A percentile compares a stretch with the other conserved stretches of the same genome.
phyloP scores from a whole-genome alignment of 1,284 basidiomycete genomes.

The Singerocomus inundabilis region DNA sequence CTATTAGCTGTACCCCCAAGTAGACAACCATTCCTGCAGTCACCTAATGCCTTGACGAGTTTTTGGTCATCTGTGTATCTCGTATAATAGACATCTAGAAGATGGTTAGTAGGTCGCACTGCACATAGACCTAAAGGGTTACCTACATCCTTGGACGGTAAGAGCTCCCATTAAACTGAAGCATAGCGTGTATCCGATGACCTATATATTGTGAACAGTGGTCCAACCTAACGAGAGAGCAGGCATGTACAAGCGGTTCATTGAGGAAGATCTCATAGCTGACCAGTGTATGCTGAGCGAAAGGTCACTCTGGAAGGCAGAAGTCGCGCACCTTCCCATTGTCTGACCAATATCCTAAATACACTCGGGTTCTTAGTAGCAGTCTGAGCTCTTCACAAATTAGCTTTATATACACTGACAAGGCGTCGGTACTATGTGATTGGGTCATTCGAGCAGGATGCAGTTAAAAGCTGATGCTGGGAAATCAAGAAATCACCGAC shows the following conservation, averaged over 20 bases:
- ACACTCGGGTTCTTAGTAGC: neutral
- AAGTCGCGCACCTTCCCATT: too few relatives aligned
- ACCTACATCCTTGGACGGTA: neutral
- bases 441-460: neutral
- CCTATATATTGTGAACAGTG: neutral
- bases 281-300: too few relatives aligned
- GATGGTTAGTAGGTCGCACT: neutral
- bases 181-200: neutral
- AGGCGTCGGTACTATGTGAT: neutral
- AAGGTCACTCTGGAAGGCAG: too few relatives aligned
- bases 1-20: neutral
- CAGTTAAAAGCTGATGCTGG: too few relatives aligned
- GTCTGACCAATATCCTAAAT: too few relatives aligned
- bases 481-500: too few relatives aligned
- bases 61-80: constrained; percentile 7
- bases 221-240: neutral
- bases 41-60: constrained; percentile 10
- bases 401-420: neutral
- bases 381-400: neutral
- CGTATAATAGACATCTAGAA: constrained; percentile 15
- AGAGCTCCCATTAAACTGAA: neutral
- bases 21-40: neutral
- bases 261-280: too few relatives aligned
- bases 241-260: neutral
- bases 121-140: neutral